These are phyloP conservation scores for Skeletonema tropicum DNA, from an alignment of 108 stramenopile genomes.

Conservation along the genomic window DNA sequence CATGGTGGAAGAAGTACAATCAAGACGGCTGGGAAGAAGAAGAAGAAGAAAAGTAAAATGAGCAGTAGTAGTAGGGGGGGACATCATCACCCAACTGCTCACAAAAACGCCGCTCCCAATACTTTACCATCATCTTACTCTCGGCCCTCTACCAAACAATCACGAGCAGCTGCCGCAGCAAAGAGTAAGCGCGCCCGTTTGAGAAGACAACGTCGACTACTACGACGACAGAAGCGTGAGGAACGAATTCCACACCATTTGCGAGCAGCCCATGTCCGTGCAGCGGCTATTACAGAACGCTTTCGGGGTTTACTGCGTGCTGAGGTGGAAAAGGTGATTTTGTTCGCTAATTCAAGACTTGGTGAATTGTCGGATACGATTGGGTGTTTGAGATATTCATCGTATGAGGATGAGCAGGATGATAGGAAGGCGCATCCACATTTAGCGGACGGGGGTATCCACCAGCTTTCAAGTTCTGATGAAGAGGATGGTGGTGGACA, in stretches of 20 bases:
- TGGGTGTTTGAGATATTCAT: conserved; percentile 51
- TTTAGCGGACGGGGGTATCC: conserved; percentile 69
- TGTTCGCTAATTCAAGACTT: conserved; percentile 53
- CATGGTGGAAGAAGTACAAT: neutral
- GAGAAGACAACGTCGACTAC: neutral
- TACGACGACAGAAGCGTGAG: conserved; percentile 16
- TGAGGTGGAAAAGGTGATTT: conserved; percentile 56
- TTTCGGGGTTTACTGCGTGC: conserved; percentile 56
- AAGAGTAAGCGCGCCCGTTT: conserved; percentile 30
- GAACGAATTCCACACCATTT: conserved; percentile 64
- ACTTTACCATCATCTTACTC: neutral
- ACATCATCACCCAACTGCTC: neutral
- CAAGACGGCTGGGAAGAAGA: conserved; percentile 1
- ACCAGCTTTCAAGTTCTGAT: conserved; percentile 28
- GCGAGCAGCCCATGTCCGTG: conserved; percentile 71
- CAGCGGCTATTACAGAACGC: conserved; percentile 50
- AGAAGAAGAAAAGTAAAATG: neutral
- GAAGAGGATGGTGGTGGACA: conserved; percentile 16
- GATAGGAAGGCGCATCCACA: conserved; percentile 53
- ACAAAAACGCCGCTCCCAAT: neutral
- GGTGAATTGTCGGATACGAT: conserved; percentile 58
- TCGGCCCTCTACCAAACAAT: neutral
- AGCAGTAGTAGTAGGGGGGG: too few species aligned
- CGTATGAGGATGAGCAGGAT: conserved; percentile 40
- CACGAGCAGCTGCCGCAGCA: conserved; percentile 20